Evolutionary conservation across 257 asterid species (phyloP).

Genomic region (Gardenia jasminoides): DNA sequence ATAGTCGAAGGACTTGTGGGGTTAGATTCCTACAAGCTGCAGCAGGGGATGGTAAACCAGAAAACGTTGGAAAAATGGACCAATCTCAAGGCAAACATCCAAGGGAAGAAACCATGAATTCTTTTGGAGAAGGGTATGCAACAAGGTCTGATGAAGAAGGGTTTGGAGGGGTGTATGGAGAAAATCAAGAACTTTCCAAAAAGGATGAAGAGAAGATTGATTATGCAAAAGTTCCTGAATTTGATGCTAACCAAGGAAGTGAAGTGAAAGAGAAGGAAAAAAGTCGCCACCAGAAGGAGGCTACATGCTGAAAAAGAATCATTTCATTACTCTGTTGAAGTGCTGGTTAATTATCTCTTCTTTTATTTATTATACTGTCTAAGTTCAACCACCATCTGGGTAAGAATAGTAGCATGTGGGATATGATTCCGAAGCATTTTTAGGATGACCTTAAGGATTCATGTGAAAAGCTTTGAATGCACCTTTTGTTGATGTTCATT

Average conservation of each 20-base stretch:
- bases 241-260: conserved; percentile 40
- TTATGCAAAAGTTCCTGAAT: conserved; percentile 1
- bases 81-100: neutral
- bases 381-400: neutral
- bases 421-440: neutral
- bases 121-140: conserved; percentile 66
- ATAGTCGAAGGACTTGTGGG: conserved; percentile 1
- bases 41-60: neutral
- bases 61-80: neutral
- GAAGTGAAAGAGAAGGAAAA: conserved; percentile 67
- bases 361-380: neutral
- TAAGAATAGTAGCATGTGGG: neutral
- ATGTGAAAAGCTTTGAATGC: neutral
- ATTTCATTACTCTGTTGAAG: too few species aligned
- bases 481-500: neutral
- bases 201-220: conserved; percentile 28
- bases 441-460: neutral
- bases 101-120: conserved; percentile 44
- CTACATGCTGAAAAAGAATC: neutral
- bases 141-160: conserved; percentile 79
- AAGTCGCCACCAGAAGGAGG: conserved; percentile 43
- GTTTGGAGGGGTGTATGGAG: conserved; percentile 35
- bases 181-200: conserved; percentile 32
- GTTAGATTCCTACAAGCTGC: conserved; percentile 25
- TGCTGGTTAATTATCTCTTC: neutral